phyloP scores from a whole-genome alignment of 2,329 filamentous ascomycete genomes.

The Exutisphaerella laricina region DNA sequence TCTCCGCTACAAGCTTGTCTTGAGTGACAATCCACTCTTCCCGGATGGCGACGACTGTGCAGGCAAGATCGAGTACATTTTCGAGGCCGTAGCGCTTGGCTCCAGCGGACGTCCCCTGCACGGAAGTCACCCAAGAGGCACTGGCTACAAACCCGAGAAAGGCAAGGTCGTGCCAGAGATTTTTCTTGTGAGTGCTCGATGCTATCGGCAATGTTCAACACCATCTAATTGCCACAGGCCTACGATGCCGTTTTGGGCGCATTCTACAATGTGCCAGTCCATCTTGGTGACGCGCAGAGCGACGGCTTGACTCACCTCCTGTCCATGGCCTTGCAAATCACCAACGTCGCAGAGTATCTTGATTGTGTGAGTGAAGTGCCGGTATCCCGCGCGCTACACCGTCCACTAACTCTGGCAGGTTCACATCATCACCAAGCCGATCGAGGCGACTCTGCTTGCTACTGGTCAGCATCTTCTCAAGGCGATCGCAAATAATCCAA shows the following conservation, averaged over 20 bases:
- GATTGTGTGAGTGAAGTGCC: slow-evolving; percentile 36
- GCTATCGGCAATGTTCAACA: too few relatives aligned
- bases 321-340: slow-evolving; percentile 37
- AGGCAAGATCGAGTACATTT: slow-evolving; percentile 9
- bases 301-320: slow-evolving; percentile 37
- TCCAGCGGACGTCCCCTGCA: slow-evolving; percentile 13
- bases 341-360: slow-evolving; percentile 45
- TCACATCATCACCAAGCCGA: slow-evolving; percentile 38
- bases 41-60: slow-evolving; percentile 6
- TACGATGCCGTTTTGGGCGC: slow-evolving; percentile 44
- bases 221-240: slow-evolving; percentile 27
- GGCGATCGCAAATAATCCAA: slow-evolving; percentile 40
- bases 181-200: slow-evolving; percentile 13
- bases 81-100: slow-evolving; percentile 18
- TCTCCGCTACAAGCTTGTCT: slow-evolving; percentile 22
- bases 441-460: slow-evolving; percentile 46
- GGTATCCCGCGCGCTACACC: too few relatives aligned
- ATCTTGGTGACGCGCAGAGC: slow-evolving; percentile 37
- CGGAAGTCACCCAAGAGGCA: slow-evolving; percentile 4
- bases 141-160: slow-evolving; percentile 22
- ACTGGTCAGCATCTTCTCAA: slow-evolving; percentile 44
- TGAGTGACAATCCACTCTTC: slow-evolving; percentile 15
- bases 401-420: slow-evolving; percentile 20
- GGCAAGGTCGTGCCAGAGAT: slow-evolving; percentile 15
- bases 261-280: slow-evolving; percentile 41